Conservation (phyloP, 108 stramenopile genomes). For the Conticribra weissflogii region DNA sequence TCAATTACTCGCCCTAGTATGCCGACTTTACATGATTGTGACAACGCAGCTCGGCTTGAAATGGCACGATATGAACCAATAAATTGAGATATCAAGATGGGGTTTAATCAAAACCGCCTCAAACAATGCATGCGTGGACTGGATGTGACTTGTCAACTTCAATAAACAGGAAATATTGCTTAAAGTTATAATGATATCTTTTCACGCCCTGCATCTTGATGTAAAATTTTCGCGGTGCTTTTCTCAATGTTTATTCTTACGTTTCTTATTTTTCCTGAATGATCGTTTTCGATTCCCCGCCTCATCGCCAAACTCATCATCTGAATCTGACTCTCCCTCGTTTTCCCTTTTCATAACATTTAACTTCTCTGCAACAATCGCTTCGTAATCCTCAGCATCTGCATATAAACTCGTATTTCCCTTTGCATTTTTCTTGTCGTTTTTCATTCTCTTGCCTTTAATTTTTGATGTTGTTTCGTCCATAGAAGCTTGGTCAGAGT, state of each 20-base stretch:
- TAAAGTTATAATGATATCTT: no score
- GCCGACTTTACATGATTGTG: no score
- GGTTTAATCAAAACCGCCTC: no score
- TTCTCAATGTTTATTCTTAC: slow-evolving; percentile 3
- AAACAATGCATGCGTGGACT: no score
- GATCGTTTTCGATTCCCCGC: background rate
- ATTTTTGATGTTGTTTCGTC: background rate
- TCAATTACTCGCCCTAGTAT: no score
- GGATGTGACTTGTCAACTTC: no score
- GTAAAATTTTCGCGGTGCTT: no score
- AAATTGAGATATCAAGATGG: no score
- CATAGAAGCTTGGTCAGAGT: slow-evolving; percentile 33
- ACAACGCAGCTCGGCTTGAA: no score
- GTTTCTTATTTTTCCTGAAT: slow-evolving; percentile 3
- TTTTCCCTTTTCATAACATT: background rate
- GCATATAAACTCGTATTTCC: background rate
- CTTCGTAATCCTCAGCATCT: background rate
- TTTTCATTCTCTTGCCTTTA: slow-evolving; percentile 20
- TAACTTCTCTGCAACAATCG: background rate
- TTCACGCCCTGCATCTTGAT: no score
- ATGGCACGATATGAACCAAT: no score
- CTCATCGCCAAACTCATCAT: background rate
- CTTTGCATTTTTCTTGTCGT: slow-evolving; percentile 20
- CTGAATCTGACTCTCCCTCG: background rate
- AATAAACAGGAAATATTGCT: no score